Conservation (phyloP, 768 basidiomycete genomes). For the Russula foetens region DNA sequence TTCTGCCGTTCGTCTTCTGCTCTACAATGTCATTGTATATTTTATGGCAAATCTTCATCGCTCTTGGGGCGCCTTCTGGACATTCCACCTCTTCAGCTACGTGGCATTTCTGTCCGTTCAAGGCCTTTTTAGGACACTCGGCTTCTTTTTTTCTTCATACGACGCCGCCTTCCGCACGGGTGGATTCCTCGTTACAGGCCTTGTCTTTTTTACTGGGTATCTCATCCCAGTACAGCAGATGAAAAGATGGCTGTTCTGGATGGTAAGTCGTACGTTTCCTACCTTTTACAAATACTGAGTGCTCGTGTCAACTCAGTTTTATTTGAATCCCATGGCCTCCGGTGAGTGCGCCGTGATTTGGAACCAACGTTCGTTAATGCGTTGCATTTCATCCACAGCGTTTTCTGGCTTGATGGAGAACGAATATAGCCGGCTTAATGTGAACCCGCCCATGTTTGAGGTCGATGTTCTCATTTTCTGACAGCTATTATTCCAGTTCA, state of each 20-base stretch:
- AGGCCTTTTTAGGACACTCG: constrained; percentile 76
- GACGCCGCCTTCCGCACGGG: constrained; percentile 46
- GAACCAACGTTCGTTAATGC: not conserved
- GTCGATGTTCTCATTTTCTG: not conserved
- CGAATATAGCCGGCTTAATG: constrained; percentile 67
- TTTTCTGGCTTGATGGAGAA: constrained; percentile 80
- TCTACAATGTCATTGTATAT: constrained; percentile 62
- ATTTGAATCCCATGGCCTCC: constrained; percentile 72
- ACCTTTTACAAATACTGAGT: not conserved
- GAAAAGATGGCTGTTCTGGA: constrained; percentile 85
- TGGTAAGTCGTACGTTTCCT: constrained; percentile 36
- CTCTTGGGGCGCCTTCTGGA: constrained; percentile 38
- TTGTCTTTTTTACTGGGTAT: constrained; percentile 66
- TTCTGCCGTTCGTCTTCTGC: constrained; percentile 47
- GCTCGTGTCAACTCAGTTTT: constrained; percentile 48
- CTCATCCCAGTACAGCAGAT: constrained; percentile 58
- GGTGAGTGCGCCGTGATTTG: constrained; percentile 30
- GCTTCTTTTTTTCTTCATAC: constrained; percentile 46
- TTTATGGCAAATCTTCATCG: constrained; percentile 51
- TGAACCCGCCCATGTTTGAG: constrained; percentile 26
- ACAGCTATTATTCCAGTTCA: constrained; percentile 32
- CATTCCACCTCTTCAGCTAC: constrained; percentile 61
- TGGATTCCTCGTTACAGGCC: constrained; percentile 67
- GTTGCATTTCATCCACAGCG: constrained; percentile 28
- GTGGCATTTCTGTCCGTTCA: constrained; percentile 65